Conservation (phyloP, 1,284 basidiomycete species). For the Dichomitus squalens region DNA sequence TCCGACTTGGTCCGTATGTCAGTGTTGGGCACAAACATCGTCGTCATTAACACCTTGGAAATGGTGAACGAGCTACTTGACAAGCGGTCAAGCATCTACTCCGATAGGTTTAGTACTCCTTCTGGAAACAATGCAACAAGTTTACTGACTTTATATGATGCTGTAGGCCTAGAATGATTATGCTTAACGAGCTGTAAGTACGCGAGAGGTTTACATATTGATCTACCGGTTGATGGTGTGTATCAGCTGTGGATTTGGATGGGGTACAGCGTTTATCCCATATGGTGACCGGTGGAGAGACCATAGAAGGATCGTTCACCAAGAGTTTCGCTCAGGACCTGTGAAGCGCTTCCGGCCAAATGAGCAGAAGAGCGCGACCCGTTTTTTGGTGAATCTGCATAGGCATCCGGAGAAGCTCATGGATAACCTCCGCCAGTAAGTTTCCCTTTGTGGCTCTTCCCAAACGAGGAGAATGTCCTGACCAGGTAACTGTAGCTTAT, state of each 20-base stretch:
- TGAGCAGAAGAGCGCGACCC: slow-evolving; percentile 29
- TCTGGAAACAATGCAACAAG: background rate
- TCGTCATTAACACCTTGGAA: slow-evolving; percentile 42
- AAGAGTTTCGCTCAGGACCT: slow-evolving; percentile 17
- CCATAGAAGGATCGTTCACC: slow-evolving; percentile 39
- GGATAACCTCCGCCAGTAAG: slow-evolving; percentile 31
- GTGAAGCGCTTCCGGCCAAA: slow-evolving; percentile 18
- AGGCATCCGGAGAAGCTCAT: slow-evolving; percentile 20
- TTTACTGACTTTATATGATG: slow-evolving; percentile 5
- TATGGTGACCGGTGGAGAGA: slow-evolving; percentile 45
- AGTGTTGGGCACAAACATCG: slow-evolving; percentile 32
- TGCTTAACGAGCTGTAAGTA: slow-evolving; percentile 37
- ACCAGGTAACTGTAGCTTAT: slow-evolving; percentile 16
- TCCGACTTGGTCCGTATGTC: slow-evolving; percentile 28
- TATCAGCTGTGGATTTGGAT: slow-evolving; percentile 43
- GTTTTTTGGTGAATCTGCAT: slow-evolving; percentile 37
- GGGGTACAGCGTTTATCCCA: slow-evolving; percentile 35
- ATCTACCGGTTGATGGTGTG: background rate
- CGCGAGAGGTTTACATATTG: background rate
- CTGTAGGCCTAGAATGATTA: slow-evolving; percentile 38
- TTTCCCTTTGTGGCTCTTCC: background rate
- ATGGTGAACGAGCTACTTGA: slow-evolving; percentile 43
- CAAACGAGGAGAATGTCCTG: background rate
- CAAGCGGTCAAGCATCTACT: slow-evolving; percentile 37
- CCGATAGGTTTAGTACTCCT: slow-evolving; percentile 20